Percentiles rank a stretch among this genome's conserved stretches.
Conservation (phyloP, 2,329 filamentous ascomycete species). For the Escovopsis sp. region DNA sequence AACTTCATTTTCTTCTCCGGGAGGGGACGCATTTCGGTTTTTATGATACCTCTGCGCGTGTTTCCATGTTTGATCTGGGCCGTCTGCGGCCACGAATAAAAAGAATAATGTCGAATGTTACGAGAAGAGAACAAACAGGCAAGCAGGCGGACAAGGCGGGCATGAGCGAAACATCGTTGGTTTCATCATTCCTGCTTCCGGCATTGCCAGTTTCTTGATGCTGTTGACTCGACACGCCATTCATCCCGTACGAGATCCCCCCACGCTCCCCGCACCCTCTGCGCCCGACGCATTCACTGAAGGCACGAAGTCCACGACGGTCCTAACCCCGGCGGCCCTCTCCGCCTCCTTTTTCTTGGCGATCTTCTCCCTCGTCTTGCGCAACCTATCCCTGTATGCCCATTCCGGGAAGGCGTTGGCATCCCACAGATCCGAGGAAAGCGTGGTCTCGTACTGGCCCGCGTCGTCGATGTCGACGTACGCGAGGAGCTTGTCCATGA, state of each 20-base stretch:
- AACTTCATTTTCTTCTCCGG: conserved; percentile 1
- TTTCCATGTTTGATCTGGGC: conserved; percentile 5
- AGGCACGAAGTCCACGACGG: conserved; percentile 34
- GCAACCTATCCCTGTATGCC: conserved; percentile 35
- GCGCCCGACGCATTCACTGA: conserved; percentile 11
- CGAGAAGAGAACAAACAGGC: no score
- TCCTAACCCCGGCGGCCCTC: conserved; percentile 24
- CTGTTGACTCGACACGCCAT: no score
- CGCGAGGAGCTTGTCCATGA: conserved; percentile 56
- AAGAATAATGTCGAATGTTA: conserved; percentile 7
- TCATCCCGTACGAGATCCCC: no score
- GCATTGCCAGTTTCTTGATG: no score
- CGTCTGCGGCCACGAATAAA: conserved; percentile 3
- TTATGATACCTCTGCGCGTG: conserved; percentile 18
- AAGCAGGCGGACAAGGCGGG: no score
- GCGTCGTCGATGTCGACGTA: conserved; percentile 39
- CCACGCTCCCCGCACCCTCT: neutral
- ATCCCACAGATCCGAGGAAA: conserved; percentile 41
- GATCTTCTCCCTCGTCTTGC: conserved; percentile 30
- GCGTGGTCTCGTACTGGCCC: conserved; percentile 51
- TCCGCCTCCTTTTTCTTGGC: conserved; percentile 29
- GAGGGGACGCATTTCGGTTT: conserved; percentile 11
- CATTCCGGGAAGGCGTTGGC: conserved; percentile 37
- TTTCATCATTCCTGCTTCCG: no score
- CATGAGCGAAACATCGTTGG: no score